Conservation (phyloP, 176 grass and related monocot genomes). For the Urochloa ruziziensis region DNA sequence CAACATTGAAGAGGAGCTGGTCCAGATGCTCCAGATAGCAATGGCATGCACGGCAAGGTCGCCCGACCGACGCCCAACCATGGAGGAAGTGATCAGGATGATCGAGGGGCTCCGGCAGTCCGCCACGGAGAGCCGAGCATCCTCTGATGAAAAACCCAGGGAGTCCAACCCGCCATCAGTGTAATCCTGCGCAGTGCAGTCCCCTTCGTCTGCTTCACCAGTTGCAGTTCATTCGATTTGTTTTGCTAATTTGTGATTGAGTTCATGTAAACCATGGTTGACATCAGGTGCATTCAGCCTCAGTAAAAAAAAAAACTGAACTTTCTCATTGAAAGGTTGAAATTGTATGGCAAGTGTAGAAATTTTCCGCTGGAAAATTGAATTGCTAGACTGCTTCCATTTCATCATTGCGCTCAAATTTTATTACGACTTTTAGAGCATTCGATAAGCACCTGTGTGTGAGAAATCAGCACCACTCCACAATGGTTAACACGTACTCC, state of each 20-base stretch:
- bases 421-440: background rate
- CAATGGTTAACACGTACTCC: too few relatives aligned
- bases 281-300: constrained; percentile 16
- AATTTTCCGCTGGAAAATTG: background rate
- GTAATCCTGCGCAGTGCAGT: background rate
- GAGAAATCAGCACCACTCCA: background rate
- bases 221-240: constrained; percentile 18
- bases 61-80: constrained; percentile 65
- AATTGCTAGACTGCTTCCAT: background rate
- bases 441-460: background rate
- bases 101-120: constrained; percentile 70
- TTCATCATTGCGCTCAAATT: background rate
- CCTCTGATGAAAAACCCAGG: constrained; percentile 52
- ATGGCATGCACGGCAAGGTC: constrained; percentile 63
- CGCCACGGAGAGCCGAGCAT: constrained; percentile 57
- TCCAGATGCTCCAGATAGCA: constrained; percentile 89
- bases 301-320: background rate
- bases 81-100: constrained; percentile 88
- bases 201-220: background rate
- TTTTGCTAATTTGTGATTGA: constrained; percentile 37
- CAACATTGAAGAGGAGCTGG: constrained; percentile 87
- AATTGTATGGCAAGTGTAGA: background rate
- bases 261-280: constrained; percentile 25
- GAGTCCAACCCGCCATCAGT: constrained; percentile 43
- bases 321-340: constrained; percentile 7